Evolutionary conservation across 2,329 filamentous ascomycete genomes (phyloP).

Genomic region (Ophiosphaerella narmari): DNA sequence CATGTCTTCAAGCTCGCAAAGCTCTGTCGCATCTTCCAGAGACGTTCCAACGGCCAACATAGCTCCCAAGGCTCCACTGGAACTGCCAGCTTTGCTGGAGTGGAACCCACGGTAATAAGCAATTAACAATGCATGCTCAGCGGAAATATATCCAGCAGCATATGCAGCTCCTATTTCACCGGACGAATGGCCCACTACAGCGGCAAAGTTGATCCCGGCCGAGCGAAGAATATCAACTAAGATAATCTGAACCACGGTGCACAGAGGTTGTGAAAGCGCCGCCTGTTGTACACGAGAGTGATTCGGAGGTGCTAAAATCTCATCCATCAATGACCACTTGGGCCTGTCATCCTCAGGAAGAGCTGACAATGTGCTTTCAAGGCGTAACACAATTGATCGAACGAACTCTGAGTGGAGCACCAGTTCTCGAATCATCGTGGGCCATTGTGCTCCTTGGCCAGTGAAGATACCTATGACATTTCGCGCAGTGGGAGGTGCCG

Average conservation of each 20-base stretch:
- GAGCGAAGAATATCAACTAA: conserved; percentile 35
- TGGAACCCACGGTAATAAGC: conserved; percentile 27
- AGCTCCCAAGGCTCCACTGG: background rate
- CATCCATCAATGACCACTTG: too few relatives aligned
- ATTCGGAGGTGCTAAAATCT: too few relatives aligned
- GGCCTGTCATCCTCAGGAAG: too few relatives aligned
- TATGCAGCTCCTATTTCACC: conserved; percentile 50
- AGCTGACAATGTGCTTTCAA: too few relatives aligned
- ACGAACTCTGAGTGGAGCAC: conserved; percentile 1
- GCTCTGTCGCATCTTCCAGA: background rate
- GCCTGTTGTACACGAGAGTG: conserved; percentile 18
- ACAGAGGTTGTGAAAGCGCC: conserved; percentile 39
- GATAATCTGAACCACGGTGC: conserved; percentile 45
- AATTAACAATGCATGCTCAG: conserved; percentile 20
- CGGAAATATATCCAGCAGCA: conserved; percentile 28
- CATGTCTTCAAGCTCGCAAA: background rate
- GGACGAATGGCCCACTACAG: conserved; percentile 49
- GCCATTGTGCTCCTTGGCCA: conserved; percentile 52
- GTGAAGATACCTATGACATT: conserved; percentile 25
- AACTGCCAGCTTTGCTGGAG: background rate
- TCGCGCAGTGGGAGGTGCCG: too few relatives aligned
- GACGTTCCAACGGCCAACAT: conserved; percentile 13
- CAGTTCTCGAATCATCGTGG: conserved; percentile 40
- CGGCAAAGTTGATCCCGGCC: conserved; percentile 34
- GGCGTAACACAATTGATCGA: too few relatives aligned